Evolutionary conservation across 1,139 yeast genomes (phyloP).

Genomic region (Scheffersomyces titani): DNA sequence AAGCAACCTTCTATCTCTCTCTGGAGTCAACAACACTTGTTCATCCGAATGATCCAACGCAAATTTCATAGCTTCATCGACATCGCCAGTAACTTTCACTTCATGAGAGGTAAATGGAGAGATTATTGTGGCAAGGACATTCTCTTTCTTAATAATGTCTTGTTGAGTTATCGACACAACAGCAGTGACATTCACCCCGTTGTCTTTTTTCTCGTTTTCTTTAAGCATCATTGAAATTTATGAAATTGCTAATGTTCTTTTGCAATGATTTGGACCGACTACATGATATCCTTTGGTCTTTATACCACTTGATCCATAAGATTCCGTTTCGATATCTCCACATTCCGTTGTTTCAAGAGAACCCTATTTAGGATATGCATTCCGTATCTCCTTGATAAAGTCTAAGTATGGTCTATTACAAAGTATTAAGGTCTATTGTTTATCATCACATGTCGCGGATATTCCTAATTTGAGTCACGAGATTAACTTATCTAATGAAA

Average conservation of each 20-base stretch:
- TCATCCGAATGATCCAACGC: conserved; percentile 16
- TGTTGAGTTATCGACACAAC: conserved; percentile 24
- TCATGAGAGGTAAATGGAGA: conserved; percentile 30
- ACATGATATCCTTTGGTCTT: background rate
- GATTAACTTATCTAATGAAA: background rate
- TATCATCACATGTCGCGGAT: background rate
- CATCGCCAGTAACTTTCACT: conserved; percentile 32
- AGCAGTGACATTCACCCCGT: conserved; percentile 9
- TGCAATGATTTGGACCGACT: background rate
- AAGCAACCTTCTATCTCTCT: conserved; percentile 5
- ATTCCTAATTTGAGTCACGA: background rate
- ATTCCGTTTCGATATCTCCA: background rate
- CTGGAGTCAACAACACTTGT: conserved; percentile 1
- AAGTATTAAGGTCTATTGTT: background rate
- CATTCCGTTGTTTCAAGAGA: background rate
- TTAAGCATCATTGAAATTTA: conserved; percentile 3
- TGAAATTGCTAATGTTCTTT: background rate
- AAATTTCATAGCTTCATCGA: conserved; percentile 34
- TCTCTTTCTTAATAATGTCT: conserved; percentile 19
- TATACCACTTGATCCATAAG: background rate
- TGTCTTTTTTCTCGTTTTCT: conserved; percentile 10
- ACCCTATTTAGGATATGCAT: background rate
- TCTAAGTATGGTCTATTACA: background rate
- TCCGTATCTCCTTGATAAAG: background rate
- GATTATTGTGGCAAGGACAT: conserved; percentile 27